Evolutionary conservation across 306 rosid species (phyloP).

Genomic region (Oxytropis ochrocephala): DNA sequence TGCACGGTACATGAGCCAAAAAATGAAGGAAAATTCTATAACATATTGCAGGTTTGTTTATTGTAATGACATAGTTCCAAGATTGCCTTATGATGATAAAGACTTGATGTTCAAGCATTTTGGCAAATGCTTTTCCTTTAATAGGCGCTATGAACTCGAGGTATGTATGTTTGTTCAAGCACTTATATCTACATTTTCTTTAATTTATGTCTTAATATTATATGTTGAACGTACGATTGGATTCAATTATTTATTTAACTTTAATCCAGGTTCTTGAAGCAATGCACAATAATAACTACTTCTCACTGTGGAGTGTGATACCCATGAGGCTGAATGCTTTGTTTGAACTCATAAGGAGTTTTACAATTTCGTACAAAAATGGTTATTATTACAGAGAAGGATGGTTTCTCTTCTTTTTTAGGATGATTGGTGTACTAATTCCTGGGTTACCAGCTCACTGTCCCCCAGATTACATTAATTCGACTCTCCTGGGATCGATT

Average conservation of each 20-base stretch:
- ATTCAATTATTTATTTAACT: background rate
- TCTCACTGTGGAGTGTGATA: constrained; percentile 28
- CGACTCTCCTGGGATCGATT: constrained; percentile 49
- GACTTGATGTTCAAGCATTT: constrained; percentile 70
- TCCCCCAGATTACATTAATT: constrained; percentile 69
- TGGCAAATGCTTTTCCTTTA: constrained; percentile 55
- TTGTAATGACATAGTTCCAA: constrained; percentile 59
- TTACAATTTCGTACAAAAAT: constrained; percentile 25
- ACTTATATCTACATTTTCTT: too few species aligned
- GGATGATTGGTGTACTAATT: constrained; percentile 43
- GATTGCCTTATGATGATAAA: constrained; percentile 64
- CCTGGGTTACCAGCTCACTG: constrained; percentile 60
- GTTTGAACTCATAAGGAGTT: constrained; percentile 63
- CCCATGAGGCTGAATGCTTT: constrained; percentile 42
- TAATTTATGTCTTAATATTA: too few species aligned
- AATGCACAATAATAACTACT: constrained; percentile 69
- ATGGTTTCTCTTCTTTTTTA: constrained; percentile 32
- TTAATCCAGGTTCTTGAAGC: constrained; percentile 44
- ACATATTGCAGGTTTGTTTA: constrained; percentile 65
- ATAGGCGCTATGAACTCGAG: constrained; percentile 44
- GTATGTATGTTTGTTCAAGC: constrained; percentile 29
- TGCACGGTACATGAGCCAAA: constrained; percentile 40
- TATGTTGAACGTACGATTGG: too few species aligned
- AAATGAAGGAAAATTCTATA: constrained; percentile 35
- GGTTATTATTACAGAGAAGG: constrained; percentile 57